A percentile compares a stretch with the other conserved stretches of the same genome.
phyloP scores from a whole-genome alignment of 2,329 filamentous ascomycete genomes.

The Arthrobotrys musiformis region DNA sequence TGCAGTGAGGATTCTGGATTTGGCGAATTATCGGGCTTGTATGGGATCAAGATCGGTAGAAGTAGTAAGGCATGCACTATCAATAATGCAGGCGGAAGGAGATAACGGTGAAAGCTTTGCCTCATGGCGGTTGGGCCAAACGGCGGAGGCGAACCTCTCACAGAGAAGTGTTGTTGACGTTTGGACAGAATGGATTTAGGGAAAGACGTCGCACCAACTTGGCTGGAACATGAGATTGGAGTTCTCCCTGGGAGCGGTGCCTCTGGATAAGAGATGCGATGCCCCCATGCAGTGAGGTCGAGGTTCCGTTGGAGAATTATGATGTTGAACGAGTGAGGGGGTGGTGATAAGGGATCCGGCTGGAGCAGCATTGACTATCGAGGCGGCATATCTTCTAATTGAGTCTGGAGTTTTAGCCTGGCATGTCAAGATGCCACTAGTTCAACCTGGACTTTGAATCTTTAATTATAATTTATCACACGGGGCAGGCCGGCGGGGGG shows the following conservation, averaged over 20 bases:
- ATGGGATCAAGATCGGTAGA: slow-evolving; percentile 44
- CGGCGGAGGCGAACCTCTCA: slow-evolving; percentile 22
- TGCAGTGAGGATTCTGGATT: slow-evolving; percentile 45
- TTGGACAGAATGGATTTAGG: not conserved
- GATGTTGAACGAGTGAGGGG: slow-evolving; percentile 5
- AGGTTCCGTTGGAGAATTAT: not conserved
- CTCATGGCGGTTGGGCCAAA: slow-evolving; percentile 33
- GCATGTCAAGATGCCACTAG: slow-evolving; percentile 24
- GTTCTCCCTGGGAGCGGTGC: slow-evolving; percentile 11
- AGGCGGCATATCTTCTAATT: slow-evolving; percentile 7
- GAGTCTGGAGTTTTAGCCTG: slow-evolving; percentile 17
- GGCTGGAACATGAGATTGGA: slow-evolving; percentile 14
- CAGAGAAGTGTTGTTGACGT: slow-evolving; percentile 23
- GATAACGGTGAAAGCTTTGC: slow-evolving; percentile 39
- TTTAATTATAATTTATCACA: slow-evolving; percentile 25
- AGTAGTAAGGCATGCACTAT: slow-evolving; percentile 36
- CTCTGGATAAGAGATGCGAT: not conserved
- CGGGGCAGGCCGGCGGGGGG: slow-evolving; percentile 15
- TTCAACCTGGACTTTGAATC: slow-evolving; percentile 14
- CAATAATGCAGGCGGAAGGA: slow-evolving; percentile 36
- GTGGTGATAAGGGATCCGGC: slow-evolving; percentile 4
- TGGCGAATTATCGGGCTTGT: slow-evolving; percentile 44
- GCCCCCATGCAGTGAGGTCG: not conserved
- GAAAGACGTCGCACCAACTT: slow-evolving; percentile 13
- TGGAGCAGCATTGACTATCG: slow-evolving; percentile 5